Conservation (phyloP, 495 filamentous ascomycete genomes). For the Amniculicola lignicola region DNA sequence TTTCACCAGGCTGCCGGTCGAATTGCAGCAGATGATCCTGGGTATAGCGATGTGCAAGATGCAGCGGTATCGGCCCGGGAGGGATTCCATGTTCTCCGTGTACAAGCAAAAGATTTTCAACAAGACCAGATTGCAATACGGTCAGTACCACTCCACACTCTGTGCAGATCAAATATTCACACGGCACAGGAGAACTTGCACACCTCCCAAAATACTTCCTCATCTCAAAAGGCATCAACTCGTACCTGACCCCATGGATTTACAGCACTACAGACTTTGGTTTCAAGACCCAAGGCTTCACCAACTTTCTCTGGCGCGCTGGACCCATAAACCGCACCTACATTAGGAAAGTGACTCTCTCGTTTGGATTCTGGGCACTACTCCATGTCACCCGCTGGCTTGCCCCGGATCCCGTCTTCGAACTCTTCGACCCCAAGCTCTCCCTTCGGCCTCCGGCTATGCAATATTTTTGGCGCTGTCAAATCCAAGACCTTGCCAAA, state of each 20-base stretch:
- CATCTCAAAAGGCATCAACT: slow-evolving; percentile 13
- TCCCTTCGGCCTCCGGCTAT: background rate
- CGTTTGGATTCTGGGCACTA: background rate
- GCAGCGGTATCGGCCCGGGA: background rate
- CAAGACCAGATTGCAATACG: too few species aligned
- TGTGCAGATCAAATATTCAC: too few species aligned
- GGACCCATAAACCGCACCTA: slow-evolving; percentile 9
- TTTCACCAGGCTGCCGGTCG: slow-evolving; percentile 6
- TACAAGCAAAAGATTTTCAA: too few species aligned
- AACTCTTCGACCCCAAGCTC: slow-evolving; percentile 8
- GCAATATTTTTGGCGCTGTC: slow-evolving; percentile 23
- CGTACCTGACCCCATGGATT: slow-evolving; percentile 9
- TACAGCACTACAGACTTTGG: slow-evolving; percentile 16
- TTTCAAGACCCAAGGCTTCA: slow-evolving; percentile 12
- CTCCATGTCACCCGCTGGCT: slow-evolving; percentile 19
- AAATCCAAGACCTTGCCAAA: slow-evolving; percentile 10
- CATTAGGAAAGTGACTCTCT: slow-evolving; percentile 6
- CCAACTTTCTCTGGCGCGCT: slow-evolving; percentile 18
- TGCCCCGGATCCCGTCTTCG: slow-evolving; percentile 15
- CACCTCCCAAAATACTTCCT: too few species aligned
- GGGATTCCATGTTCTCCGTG: background rate
- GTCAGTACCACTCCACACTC: too few species aligned
- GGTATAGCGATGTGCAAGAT: background rate
- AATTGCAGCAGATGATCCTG: slow-evolving; percentile 22
- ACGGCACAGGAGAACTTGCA: too few species aligned